These are phyloP conservation scores for Phialocephala sp. DNA, from an alignment of 2,329 filamentous ascomycete species.

Conservation along the genomic window DNA sequence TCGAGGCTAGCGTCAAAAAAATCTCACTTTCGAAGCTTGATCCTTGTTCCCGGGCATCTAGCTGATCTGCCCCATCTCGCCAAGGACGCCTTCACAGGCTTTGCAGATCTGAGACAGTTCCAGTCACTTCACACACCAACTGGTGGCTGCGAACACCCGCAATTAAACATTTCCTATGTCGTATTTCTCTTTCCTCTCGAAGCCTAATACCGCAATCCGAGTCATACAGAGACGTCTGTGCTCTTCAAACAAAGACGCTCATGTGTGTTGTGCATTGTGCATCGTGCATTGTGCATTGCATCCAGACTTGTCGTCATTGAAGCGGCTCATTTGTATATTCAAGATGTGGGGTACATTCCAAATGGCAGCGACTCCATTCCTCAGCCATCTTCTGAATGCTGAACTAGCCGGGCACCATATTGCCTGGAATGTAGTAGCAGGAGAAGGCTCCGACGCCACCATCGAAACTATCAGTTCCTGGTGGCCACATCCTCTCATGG, in stretches of 20 bases:
- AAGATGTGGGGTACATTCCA: slow-evolving; percentile 2
- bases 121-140: neutral
- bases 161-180: neutral
- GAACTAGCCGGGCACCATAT: no score
- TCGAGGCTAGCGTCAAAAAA: neutral
- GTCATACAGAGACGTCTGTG: neutral
- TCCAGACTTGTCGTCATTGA: neutral
- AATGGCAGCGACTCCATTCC: slow-evolving; percentile 1
- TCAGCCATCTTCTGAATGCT: neutral
- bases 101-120: slow-evolving; percentile 10
- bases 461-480: neutral
- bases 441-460: neutral
- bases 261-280: neutral
- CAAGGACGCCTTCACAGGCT: neutral
- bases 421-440: slow-evolving; percentile 3
- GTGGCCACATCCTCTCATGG: neutral
- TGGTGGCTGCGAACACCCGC: no score
- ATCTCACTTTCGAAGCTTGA: neutral
- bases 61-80: neutral
- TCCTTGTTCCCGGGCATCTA: neutral
- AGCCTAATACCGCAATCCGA: neutral
- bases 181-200: neutral
- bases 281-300: neutral
- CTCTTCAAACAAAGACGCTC: neutral
- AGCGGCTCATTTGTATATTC: neutral